Percentiles rank a stretch among this genome's conserved stretches.
Conservation (phyloP, 2,329 filamentous ascomycete species). For the Clarireedia sp. region DNA sequence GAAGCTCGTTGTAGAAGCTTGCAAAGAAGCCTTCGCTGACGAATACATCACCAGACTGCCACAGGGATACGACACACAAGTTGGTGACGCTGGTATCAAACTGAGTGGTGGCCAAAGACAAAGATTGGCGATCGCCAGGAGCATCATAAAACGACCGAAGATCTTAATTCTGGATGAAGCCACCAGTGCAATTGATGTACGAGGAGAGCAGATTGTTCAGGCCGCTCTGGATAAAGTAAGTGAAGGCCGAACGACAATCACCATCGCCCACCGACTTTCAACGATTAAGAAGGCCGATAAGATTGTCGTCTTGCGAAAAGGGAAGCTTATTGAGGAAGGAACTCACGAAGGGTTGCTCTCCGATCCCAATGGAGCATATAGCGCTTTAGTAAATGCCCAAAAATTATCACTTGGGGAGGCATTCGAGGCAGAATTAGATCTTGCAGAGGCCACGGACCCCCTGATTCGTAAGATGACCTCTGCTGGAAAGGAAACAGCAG, state of each 20-base stretch:
- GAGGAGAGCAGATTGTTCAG: constrained; percentile 44
- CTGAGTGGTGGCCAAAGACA: constrained; percentile 75
- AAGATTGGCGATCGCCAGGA: constrained; percentile 62
- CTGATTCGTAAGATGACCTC: constrained; percentile 18
- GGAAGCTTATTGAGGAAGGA: constrained; percentile 64
- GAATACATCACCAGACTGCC: constrained; percentile 61
- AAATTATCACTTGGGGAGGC: constrained; percentile 26
- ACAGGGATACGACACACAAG: constrained; percentile 59
- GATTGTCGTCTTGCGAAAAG: constrained; percentile 69
- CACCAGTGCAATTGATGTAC: constrained; percentile 39
- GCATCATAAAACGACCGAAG: constrained; percentile 61
- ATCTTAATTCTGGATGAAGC: constrained; percentile 71
- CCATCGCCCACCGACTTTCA: constrained; percentile 85
- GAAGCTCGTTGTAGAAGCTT: constrained; percentile 54
- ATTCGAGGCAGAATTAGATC: constrained; percentile 20
- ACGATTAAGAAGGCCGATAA: constrained; percentile 73
- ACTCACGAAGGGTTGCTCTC: constrained; percentile 65
- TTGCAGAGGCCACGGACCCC: constrained; percentile 19
- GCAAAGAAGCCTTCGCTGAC: constrained; percentile 59
- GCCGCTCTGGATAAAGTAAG: constrained; percentile 47
- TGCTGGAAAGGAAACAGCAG: constrained; percentile 18
- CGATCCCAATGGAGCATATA: constrained; percentile 53
- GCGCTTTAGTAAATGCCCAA: constrained; percentile 57
- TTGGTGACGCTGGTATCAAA: constrained; percentile 71
- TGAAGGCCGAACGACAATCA: constrained; percentile 67